Conservation (phyloP, 2,329 filamentous ascomycete species). For the Hypoxylon sp. region DNA sequence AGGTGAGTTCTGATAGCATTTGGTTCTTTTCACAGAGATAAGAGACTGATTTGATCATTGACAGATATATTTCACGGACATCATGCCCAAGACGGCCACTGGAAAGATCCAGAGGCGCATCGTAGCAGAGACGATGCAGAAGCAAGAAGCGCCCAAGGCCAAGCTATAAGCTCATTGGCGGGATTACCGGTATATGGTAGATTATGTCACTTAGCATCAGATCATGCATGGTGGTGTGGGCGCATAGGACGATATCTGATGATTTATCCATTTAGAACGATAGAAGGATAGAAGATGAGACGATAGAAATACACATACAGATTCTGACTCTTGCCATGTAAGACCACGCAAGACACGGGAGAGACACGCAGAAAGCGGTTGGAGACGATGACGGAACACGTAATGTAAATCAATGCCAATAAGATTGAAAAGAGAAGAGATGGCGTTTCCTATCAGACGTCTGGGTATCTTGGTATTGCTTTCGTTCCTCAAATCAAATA, state of each 20-base stretch:
- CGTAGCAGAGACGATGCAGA: constrained; percentile 85
- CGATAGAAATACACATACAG: not conserved
- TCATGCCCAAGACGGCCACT: constrained; percentile 92
- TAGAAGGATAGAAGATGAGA: not conserved
- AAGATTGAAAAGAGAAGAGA: constrained; percentile 14
- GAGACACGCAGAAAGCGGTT: not conserved
- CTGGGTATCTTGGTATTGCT: constrained; percentile 37
- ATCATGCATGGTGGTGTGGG: not conserved
- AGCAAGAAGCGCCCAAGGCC: constrained; percentile 65
- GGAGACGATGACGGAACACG: constrained; percentile 1
- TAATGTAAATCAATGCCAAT: constrained; percentile 22
- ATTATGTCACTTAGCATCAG: not conserved
- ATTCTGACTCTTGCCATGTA: not conserved
- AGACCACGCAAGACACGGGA: constrained; percentile 3
- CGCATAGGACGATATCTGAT: not conserved
- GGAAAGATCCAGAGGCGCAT: constrained; percentile 87
- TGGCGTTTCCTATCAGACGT: constrained; percentile 23
- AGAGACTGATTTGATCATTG: constrained; percentile 12
- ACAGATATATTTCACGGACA: constrained; percentile 79
- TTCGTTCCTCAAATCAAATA: constrained; percentile 18
- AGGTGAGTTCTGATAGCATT: constrained; percentile 58
- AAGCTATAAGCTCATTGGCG: constrained; percentile 55
- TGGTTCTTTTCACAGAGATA: not conserved
- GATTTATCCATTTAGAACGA: constrained; percentile 1
- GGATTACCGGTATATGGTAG: not conserved